Conservation (phyloP, 2,329 filamentous ascomycete species). For the Botrytis porri region DNA sequence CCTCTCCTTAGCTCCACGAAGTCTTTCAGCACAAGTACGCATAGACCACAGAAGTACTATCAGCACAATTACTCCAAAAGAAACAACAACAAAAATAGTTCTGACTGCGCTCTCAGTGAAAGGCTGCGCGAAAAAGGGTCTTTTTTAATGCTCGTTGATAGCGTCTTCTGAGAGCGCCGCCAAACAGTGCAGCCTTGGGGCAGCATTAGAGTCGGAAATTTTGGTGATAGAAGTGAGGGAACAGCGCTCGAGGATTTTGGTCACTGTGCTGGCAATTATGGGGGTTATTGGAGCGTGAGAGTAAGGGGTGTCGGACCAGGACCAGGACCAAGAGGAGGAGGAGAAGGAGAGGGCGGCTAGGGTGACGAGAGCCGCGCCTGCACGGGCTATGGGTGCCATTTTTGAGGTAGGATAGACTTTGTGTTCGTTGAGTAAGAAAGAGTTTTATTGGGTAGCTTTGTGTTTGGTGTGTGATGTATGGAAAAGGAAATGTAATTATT, state of each 20-base stretch:
- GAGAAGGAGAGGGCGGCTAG: too few species aligned
- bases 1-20: not conserved
- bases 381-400: not conserved
- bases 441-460: not conserved
- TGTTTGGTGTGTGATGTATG: not conserved
- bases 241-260: not conserved
- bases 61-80: not conserved
- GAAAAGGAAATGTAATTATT: not conserved
- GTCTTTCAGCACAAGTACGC: too few species aligned
- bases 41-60: not conserved
- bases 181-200: not conserved
- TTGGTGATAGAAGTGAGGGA: not conserved
- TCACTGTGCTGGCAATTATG: not conserved
- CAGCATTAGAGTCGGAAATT: not conserved
- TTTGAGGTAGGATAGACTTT: not conserved
- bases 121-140: not conserved
- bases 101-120: not conserved
- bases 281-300: not conserved
- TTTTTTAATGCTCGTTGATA: not conserved
- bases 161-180: not conserved
- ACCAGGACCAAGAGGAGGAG: not conserved
- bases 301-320: not conserved
- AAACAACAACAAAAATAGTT: not conserved
- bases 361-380: not conserved
- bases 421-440: not conserved